Base-by-base conservation (phyloP, 1,284 basidiomycete genomes). In the Boletus mariae region DNA sequence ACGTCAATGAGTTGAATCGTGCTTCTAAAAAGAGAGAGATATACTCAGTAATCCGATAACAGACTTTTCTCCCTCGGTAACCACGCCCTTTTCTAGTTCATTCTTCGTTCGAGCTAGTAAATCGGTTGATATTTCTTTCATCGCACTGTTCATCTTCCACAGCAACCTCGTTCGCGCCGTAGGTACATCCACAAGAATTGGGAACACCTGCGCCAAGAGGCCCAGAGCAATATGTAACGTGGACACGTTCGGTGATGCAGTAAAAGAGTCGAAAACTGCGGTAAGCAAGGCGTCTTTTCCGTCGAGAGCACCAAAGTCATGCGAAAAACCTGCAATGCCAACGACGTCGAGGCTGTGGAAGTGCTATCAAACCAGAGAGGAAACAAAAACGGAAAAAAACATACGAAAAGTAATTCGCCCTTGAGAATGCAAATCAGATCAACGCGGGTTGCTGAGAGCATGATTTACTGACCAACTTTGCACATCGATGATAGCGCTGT, bases 271-370 rank as follows among this genome's bases (percentile, higher is more conserved):
- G 47, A 83, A 79, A 2, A 75, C 65, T 1, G 75, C 70, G 0
- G 74, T 71, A 2, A 83, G 73, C 8, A 70, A 55, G 1, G 76
- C 72, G 7, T 66, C 61, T 55, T 78, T 70, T 6, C 80, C 81
- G 9, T 78, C 73, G 13, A 59, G 48, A 1, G 58, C 40, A 15
- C 55, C 59, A 51, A 59, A 59, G 31, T 59, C 35, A 11, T 59
- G 80, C 0, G 77, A 77, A 59, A 84, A 84, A 1, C 82, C 80
- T 4, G 80, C 80, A 34, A 46, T 81, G 78, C 25, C 82, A 26
- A 48, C 52, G 12, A 51, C 46, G 11, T 56, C 54, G 10, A 61
- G 48, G 11, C 57, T 55, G 15, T 76, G 51, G 13, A 10, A 31
- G 80, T 3, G 17, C 35, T 68, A 9, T 51, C 9, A 31, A 57